Evolutionary conservation across 768 basidiomycete genomes (phyloP), one percentile per base, ranked within the genome.

Genomic region (Kwoniella botswanensis): DNA sequence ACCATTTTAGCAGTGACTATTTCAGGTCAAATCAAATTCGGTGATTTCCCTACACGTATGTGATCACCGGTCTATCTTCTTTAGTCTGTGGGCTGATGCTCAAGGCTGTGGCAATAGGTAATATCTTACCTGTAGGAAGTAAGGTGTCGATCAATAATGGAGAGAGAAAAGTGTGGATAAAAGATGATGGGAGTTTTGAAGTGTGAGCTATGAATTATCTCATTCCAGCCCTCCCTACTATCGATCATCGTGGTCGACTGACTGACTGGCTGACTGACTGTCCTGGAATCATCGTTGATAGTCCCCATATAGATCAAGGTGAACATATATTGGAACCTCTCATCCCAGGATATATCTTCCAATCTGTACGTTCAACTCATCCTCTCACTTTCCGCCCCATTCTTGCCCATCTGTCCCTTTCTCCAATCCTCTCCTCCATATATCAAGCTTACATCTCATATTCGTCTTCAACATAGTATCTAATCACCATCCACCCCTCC

Each of bases 181-280:
- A 70, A 22, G 62, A 68, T 54, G 80, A 82, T 67, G 82, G 82
- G 13, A 66, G 72, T 18, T 83, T 83, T 59, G 73, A 73, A 12
- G 26, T 83, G 79, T 80, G 52, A 59, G 79, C 72, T 41, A 50
- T 53, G 2, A 41, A 29, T 1, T 11, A 59, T n/a, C n/a, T 59
- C 35, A 35, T 35, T 1, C 0, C 35, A 35, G 1, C 35, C 1
- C 35, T 0, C 1, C 9, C 29, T 4, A 59, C 13, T 6, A 24
- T 22, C 17, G 1, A 1, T 59, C 26, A 18, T 13, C 18, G 6
- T n/a, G 2, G 50, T 13, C 35, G 35, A 35, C 35, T 35, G 6
- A 55, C 4, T 4, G 4, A 26, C 22, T 43, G 5, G 0, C n/a
- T 60, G 29, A 44, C 44, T 64, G 50, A 2, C 52, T 5, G 60